phyloP scores from a whole-genome alignment of 129 eudicot genomes.

The Flaveria ramosissima region DNA sequence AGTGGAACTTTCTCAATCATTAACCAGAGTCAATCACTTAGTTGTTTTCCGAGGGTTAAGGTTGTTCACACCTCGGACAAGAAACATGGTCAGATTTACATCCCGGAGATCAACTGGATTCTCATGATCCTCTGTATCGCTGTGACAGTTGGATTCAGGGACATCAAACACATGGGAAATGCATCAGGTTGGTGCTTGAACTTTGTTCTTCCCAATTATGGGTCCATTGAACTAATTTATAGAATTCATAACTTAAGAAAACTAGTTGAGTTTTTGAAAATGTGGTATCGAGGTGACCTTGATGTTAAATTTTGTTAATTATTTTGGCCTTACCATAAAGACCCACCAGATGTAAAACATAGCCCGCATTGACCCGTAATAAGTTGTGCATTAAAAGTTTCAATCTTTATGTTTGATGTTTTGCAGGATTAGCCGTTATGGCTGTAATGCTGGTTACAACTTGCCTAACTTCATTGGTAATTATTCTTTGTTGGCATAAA shows the following conservation, averaged over 20 bases:
- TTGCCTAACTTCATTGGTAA: slow-evolving; percentile 74
- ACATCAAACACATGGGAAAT: slow-evolving; percentile 57
- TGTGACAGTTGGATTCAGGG: slow-evolving; percentile 67
- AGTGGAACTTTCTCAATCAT: slow-evolving; percentile 87
- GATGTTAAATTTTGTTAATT: neutral
- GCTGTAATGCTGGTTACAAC: slow-evolving; percentile 80
- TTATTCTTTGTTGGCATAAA: slow-evolving; percentile 72
- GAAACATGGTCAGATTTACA: slow-evolving; percentile 78
- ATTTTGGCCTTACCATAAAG: neutral
- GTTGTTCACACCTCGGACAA: slow-evolving; percentile 76
- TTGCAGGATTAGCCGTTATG: slow-evolving; percentile 70
- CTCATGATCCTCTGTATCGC: slow-evolving; percentile 73
- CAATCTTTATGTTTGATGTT: slow-evolving; percentile 4
- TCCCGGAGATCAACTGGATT: slow-evolving; percentile 85
- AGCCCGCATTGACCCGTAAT: neutral
- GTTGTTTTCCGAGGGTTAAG: slow-evolving; percentile 87
- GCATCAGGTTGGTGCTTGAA: slow-evolving; percentile 58
- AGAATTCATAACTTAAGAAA: neutral
- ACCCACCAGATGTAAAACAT: neutral
- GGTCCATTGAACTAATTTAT: neutral
- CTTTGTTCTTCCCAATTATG: neutral
- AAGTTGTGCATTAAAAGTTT: neutral
- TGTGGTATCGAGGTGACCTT: neutral
- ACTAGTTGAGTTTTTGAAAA: neutral
- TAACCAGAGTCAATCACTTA: slow-evolving; percentile 78